phyloP scores from a whole-genome alignment of 78 protist genomes.

The Capsaspora owczarzaki region DNA sequence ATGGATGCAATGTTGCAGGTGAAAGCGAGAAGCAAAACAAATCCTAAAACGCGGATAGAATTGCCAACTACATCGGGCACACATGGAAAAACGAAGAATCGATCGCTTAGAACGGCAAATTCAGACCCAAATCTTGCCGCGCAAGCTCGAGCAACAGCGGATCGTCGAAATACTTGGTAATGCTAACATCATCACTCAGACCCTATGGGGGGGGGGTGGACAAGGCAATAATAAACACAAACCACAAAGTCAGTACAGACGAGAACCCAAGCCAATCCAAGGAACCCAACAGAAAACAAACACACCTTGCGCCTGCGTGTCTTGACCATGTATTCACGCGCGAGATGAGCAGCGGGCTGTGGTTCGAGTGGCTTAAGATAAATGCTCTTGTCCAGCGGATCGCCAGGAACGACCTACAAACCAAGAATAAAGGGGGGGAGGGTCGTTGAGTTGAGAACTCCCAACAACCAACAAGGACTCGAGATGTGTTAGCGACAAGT shows the following conservation, averaged over 20 bases:
- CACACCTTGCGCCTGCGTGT: slow-evolving; percentile 94
- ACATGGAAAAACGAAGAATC: too few relatives aligned
- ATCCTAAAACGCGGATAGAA: too few relatives aligned
- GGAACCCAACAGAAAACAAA: not conserved
- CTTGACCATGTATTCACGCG: slow-evolving; percentile 98
- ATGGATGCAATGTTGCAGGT: too few relatives aligned
- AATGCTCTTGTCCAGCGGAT: slow-evolving; percentile 92
- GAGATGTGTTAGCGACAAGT: not conserved
- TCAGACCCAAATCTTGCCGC: slow-evolving; percentile 31
- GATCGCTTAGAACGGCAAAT: not conserved
- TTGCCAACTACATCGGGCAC: too few relatives aligned
- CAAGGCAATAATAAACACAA: not conserved
- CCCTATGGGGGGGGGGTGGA: slow-evolving; percentile 29
- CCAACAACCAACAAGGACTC: not conserved
- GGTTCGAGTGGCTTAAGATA: slow-evolving; percentile 83
- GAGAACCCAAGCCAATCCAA: not conserved
- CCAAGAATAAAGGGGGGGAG: not conserved
- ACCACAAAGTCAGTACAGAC: not conserved
- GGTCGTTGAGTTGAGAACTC: not conserved
- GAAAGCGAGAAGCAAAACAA: too few relatives aligned
- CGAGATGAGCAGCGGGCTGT: slow-evolving; percentile 70
- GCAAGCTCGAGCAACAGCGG: slow-evolving; percentile 72
- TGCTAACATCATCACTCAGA: slow-evolving; percentile 56
- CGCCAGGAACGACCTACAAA: slow-evolving; percentile 89
- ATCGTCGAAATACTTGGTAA: slow-evolving; percentile 69